Base-by-base conservation (phyloP, 1,284 basidiomycete genomes). In the Malassezia cuniculi region DNA sequence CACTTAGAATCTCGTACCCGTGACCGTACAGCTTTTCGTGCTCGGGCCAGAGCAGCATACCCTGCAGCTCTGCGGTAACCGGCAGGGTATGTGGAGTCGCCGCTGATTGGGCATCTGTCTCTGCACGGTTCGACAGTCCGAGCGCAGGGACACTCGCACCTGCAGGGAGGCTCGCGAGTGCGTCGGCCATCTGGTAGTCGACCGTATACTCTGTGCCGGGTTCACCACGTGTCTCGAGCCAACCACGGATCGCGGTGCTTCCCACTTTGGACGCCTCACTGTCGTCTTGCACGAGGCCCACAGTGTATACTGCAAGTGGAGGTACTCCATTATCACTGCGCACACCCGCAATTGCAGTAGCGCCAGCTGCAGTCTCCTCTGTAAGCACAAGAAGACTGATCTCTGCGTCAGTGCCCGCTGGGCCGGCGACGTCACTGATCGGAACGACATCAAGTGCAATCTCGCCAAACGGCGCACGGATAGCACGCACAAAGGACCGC, bases 1-100 rank as follows among this genome's bases (percentile, higher is more conserved):
- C 46, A 12, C 35, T 41, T n/a, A 47, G 33, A 50, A 85, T 81
- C 75, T 97, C 93, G 63, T 94, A 95, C 22, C 87, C 87, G 68
- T 97, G 93, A 1, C 90, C 93, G 66, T 94, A 99, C 2, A 99
- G 73, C 67, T 97, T 99, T 61, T 97, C 90, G 1, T 80, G 56
- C 49, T 97, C 93, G 0, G 90, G 90, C 93, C 93, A 99, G 0
- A 97, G 74, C 0, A 90, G 95, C 10, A 77, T 75, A 0, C 79
- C 76, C 0, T 83, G 79, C 1, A 97, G 74, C 67, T 74, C 71
- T 39, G 74, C 74, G 49, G 75, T 74, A 2, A 70, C 70, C 1
- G 75, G 74, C 8, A 74, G 67, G n/a, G 59, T 47, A 5, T 48
- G 34, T 16, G 52, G 35, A 16, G 41, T 39, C 1, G 42, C 35